Evolutionary conservation across 1,139 yeast species (phyloP).

Genomic region (Candida neerlandica): DNA sequence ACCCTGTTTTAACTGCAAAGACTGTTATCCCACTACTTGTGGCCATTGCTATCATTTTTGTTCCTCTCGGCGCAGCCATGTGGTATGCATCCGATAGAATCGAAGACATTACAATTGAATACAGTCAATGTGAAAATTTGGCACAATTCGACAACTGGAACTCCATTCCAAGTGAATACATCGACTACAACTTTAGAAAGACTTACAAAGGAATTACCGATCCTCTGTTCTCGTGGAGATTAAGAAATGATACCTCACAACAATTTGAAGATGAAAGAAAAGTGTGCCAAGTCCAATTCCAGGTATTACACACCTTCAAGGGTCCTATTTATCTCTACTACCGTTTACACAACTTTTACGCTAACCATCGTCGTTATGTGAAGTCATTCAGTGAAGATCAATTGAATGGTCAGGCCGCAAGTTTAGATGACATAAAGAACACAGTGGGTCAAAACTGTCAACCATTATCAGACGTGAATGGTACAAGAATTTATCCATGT

Average conservation of each 20-base stretch:
- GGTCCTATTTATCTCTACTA: conserved; percentile 82
- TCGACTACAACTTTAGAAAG: conserved; percentile 53
- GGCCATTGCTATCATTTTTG: conserved; percentile 75
- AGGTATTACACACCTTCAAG: conserved; percentile 71
- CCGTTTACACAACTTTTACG: conserved; percentile 79
- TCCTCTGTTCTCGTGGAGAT: conserved; percentile 54
- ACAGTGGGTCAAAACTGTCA: conserved; percentile 83
- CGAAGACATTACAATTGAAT: conserved; percentile 80
- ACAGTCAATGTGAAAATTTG: conserved; percentile 66
- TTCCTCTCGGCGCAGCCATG: conserved; percentile 91
- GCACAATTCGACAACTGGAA: conserved; percentile 59
- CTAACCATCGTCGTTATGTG: conserved; percentile 92
- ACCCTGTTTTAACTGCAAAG: conserved; percentile 87
- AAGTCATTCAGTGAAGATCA: conserved; percentile 91
- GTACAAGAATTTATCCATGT: conserved; percentile 68
- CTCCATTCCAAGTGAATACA: conserved; percentile 64
- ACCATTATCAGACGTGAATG: conserved; percentile 68
- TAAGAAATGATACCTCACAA: conserved; percentile 51
- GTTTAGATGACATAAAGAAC: conserved; percentile 57
- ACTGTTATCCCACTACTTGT: conserved; percentile 84
- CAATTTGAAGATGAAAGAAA: conserved; percentile 57
- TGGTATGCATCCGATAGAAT: conserved; percentile 76
- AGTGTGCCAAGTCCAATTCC: conserved; percentile 78
- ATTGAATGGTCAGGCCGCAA: conserved; percentile 72
- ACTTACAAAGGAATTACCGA: conserved; percentile 10